phyloP scores from a whole-genome alignment of 2,329 filamentous ascomycete genomes.

The Arthrobotrys iridis region DNA sequence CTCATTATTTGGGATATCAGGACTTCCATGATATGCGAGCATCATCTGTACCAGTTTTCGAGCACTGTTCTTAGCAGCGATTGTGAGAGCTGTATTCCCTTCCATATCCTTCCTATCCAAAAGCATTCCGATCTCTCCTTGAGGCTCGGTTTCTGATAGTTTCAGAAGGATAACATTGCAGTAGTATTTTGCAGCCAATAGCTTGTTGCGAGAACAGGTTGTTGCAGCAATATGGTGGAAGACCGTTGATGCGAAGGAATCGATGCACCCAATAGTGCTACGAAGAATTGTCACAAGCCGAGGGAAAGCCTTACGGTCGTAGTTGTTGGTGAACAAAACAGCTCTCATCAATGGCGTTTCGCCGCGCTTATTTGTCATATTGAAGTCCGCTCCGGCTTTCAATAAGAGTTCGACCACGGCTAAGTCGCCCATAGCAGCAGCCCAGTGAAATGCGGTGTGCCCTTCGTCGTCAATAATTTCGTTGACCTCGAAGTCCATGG shows the following conservation, averaged over 20 bases:
- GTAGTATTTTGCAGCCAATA: slow-evolving; percentile 90
- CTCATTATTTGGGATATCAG: slow-evolving; percentile 82
- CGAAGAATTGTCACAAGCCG: slow-evolving; percentile 83
- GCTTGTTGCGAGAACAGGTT: slow-evolving; percentile 84
- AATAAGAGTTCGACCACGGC: slow-evolving; percentile 90
- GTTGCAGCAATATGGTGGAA: slow-evolving; percentile 94
- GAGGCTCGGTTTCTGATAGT: slow-evolving; percentile 79
- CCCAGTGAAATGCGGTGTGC: slow-evolving; percentile 96
- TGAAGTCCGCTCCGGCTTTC: slow-evolving; percentile 78
- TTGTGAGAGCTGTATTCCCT: slow-evolving; percentile 84
- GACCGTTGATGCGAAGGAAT: slow-evolving; percentile 83
- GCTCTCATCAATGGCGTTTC: slow-evolving; percentile 95
- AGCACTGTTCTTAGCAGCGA: slow-evolving; percentile 81
- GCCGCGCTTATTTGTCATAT: slow-evolving; percentile 75
- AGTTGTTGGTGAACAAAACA: slow-evolving; percentile 96
- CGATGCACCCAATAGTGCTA: slow-evolving; percentile 79
- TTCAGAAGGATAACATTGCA: slow-evolving; percentile 89
- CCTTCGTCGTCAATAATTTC: slow-evolving; percentile 92
- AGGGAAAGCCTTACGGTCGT: slow-evolving; percentile 90
- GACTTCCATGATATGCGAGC: slow-evolving; percentile 80
- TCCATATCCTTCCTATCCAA: slow-evolving; percentile 84
- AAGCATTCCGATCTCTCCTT: slow-evolving; percentile 78
- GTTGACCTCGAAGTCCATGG: slow-evolving; percentile 85
- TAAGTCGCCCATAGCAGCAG: slow-evolving; percentile 94
- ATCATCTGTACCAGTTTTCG: slow-evolving; percentile 87